Evolutionary conservation across 2,329 filamentous ascomycete genomes (phyloP).

Genomic region (Paracorniculantispora psalliotae): DNA sequence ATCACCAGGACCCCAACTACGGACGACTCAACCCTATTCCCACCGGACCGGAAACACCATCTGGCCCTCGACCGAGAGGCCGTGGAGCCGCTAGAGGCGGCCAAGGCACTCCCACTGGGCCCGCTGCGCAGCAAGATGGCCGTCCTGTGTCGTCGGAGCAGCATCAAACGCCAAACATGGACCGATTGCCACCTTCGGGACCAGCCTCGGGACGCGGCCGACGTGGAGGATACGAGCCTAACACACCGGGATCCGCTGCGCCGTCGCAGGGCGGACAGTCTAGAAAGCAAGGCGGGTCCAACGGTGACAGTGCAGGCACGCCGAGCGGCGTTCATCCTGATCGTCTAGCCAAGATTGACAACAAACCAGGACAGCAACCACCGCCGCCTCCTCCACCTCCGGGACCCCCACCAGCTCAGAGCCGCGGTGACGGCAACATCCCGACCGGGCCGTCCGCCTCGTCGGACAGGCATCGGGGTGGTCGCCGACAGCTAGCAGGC

Average conservation of each 20-base stretch:
- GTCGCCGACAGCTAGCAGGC: slow-evolving; percentile 50
- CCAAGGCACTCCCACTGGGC: slow-evolving; percentile 29
- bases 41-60: slow-evolving; percentile 43
- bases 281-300: slow-evolving; percentile 30
- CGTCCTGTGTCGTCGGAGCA: slow-evolving; percentile 37
- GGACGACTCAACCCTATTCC: slow-evolving; percentile 54
- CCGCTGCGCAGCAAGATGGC: slow-evolving; percentile 37
- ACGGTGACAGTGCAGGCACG: slow-evolving; percentile 20
- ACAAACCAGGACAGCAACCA: slow-evolving; percentile 15
- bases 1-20: slow-evolving; percentile 56
- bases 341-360: slow-evolving; percentile 42
- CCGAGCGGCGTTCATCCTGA: slow-evolving; percentile 44
- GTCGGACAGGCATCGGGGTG: slow-evolving; percentile 35
- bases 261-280: slow-evolving; percentile 37
- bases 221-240: slow-evolving; percentile 40
- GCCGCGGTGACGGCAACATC: slow-evolving; percentile 24
- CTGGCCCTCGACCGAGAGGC: slow-evolving; percentile 51
- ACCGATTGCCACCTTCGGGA: slow-evolving; percentile 49
- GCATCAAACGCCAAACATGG: slow-evolving; percentile 40
- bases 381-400: slow-evolving; percentile 30
- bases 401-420: slow-evolving; percentile 24
- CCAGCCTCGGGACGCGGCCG: slow-evolving; percentile 46
- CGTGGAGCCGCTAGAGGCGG: slow-evolving; percentile 36
- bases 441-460: slow-evolving; percentile 33
- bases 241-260: slow-evolving; percentile 24